These are phyloP conservation scores for Solanum sejunctum DNA, from an alignment of 257 asterid species.

Conservation along the genomic window DNA sequence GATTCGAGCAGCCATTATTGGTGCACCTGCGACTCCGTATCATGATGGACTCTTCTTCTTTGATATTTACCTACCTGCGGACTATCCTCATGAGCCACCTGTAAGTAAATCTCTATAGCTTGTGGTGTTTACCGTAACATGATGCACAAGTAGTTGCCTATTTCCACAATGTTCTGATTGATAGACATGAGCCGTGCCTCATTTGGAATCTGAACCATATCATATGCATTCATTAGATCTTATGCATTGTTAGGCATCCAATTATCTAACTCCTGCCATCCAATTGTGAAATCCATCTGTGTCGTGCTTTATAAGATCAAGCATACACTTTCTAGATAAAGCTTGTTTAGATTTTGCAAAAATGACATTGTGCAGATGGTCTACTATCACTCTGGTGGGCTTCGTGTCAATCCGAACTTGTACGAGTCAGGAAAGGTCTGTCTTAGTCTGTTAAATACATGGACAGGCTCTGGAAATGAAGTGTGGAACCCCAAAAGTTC, in stretches of 20 bases:
- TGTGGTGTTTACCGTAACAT: neutral
- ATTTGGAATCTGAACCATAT: neutral
- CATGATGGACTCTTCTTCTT: slow-evolving; percentile 85
- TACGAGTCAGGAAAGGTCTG: slow-evolving; percentile 89
- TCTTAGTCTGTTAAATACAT: slow-evolving; percentile 79
- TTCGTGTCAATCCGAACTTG: slow-evolving; percentile 83
- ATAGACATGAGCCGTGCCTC: neutral
- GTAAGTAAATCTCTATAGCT: slow-evolving; percentile 29
- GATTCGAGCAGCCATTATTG: slow-evolving; percentile 74
- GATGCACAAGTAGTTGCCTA: neutral
- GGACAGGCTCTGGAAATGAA: slow-evolving; percentile 78
- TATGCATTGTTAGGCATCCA: neutral
- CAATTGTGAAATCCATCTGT: neutral
- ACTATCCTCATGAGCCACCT: slow-evolving; percentile 85
- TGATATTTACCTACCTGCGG: slow-evolving; percentile 72
- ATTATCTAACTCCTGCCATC: neutral
- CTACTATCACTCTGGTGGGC: slow-evolving; percentile 84
- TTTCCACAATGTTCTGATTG: neutral
- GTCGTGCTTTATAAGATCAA: neutral
- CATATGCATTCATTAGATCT: neutral
- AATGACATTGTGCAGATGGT: slow-evolving; percentile 52
- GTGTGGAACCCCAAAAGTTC: slow-evolving; percentile 80
- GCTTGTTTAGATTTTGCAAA: neutral
- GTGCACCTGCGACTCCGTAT: slow-evolving; percentile 89
- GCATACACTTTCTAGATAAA: neutral